Evolutionary conservation across 2,329 filamentous ascomycete species (phyloP).

Genomic region (Aplosporella prunicola): DNA sequence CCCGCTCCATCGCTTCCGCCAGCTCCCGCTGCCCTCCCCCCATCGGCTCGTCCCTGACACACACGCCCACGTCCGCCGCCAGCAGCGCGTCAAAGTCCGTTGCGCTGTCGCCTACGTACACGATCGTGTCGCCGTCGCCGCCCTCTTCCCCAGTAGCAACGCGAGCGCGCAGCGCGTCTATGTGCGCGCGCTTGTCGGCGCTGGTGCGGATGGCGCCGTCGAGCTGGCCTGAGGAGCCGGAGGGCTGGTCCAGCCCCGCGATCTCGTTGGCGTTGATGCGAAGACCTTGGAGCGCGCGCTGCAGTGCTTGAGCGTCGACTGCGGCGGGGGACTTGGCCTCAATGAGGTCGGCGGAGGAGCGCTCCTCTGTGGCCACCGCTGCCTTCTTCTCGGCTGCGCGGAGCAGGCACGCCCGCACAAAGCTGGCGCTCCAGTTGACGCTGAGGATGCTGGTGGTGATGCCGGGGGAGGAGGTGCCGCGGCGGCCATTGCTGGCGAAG

Average conservation of each 20-base stretch:
- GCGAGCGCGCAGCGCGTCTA: too few relatives aligned
- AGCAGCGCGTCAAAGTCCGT: conserved; percentile 40
- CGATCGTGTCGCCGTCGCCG: conserved; percentile 13
- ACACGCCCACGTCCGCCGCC: conserved; percentile 38
- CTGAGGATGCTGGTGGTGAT: conserved; percentile 31
- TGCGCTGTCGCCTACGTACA: conserved; percentile 41
- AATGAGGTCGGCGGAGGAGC: neutral
- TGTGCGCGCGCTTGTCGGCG: conserved; percentile 29
- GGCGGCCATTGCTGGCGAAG: neutral
- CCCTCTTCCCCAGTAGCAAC: conserved; percentile 12
- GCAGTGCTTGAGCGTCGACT: neutral
- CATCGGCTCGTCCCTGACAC: conserved; percentile 32
- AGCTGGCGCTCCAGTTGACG: conserved; percentile 39
- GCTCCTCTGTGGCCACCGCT: too few relatives aligned
- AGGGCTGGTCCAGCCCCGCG: conserved; percentile 17
- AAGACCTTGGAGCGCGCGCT: conserved; percentile 4
- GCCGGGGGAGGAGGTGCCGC: neutral
- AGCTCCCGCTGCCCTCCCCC: conserved; percentile 26
- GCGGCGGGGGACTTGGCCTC: too few relatives aligned
- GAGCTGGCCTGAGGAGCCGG: conserved; percentile 20
- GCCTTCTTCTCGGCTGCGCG: neutral
- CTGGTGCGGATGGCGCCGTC: conserved; percentile 27
- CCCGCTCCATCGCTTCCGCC: conserved; percentile 23
- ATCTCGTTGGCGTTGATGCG: conserved; percentile 26
- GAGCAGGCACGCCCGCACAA: conserved; percentile 14